Conservation (phyloP, 371 early-diverging fungal genomes). For the Catenaria anguillulae region DNA sequence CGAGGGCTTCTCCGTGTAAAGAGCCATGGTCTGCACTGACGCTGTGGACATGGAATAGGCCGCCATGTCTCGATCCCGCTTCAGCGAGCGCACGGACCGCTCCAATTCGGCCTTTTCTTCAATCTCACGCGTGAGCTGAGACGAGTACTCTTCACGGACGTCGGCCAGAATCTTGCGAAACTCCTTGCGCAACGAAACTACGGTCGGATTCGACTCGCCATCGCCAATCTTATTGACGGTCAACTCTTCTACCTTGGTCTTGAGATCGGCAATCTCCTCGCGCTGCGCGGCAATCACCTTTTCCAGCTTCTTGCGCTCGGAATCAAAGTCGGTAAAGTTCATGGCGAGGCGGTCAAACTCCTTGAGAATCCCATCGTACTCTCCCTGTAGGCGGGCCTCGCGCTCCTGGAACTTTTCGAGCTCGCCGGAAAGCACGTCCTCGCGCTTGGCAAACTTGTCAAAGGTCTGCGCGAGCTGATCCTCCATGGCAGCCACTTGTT, state of each 20-base stretch:
- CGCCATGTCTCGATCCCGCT: conserved; percentile 13
- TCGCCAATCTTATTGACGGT: conserved; percentile 8
- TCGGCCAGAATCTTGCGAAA: conserved; percentile 10
- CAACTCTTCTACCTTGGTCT: conserved; percentile 3
- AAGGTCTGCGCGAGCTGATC: not conserved
- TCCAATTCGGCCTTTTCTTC: conserved; percentile 15
- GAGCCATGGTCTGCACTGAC: not conserved
- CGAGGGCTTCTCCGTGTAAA: conserved; percentile 4
- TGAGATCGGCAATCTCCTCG: conserved; percentile 11
- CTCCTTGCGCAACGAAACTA: conserved; percentile 10
- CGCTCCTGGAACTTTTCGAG: not conserved
- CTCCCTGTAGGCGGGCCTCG: not conserved
- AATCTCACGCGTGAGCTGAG: conserved; percentile 12
- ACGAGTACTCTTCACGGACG: conserved; percentile 13
- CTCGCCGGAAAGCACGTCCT: conserved; percentile 2
- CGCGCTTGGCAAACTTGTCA: not conserved
- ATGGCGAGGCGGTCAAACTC: conserved; percentile 35
- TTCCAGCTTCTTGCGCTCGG: conserved; percentile 15
- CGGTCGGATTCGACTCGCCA: conserved; percentile 7
- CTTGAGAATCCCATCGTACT: conserved; percentile 15
- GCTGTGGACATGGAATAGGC: not conserved
- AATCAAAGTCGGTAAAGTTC: conserved; percentile 28
- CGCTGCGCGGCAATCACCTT: conserved; percentile 14
- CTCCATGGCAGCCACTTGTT: not conserved
- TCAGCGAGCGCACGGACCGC: conserved; percentile 18